These are phyloP conservation scores for Trametes punicea DNA, from an alignment of 768 basidiomycete species.

Conservation along the genomic window DNA sequence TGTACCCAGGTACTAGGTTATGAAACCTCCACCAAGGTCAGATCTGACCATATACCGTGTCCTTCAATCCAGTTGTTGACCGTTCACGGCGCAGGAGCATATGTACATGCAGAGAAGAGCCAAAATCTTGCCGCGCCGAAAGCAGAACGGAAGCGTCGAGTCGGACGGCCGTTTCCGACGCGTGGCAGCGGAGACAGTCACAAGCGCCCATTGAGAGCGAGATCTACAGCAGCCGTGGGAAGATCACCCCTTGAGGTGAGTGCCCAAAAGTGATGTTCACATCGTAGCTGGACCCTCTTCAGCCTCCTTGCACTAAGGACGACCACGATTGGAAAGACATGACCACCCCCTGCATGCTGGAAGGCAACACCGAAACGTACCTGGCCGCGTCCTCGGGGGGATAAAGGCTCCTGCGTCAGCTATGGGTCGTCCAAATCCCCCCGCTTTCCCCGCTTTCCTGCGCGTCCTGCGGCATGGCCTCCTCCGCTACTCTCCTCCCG, in stretches of 20 bases:
- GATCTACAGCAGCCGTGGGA: background rate
- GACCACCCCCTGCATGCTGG: background rate
- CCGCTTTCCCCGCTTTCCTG: background rate
- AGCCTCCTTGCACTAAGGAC: background rate
- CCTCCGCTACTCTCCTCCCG: background rate
- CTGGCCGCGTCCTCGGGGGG: background rate
- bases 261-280: background rate
- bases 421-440: background rate
- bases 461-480: slow-evolving; percentile 1
- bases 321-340: background rate
- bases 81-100: no score
- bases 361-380: background rate
- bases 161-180: no score
- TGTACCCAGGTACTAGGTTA: no score
- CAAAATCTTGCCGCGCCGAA: no score
- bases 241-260: background rate
- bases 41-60: no score
- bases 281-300: background rate
- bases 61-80: no score
- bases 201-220: background rate
- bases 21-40: no score
- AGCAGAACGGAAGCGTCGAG: no score
- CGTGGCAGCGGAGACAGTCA: background rate
- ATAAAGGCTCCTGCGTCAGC: background rate
- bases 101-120: no score